Evolutionary conservation across 371 early-diverging fungal genomes (phyloP).

Genomic region (Mucor piriformis): DNA sequence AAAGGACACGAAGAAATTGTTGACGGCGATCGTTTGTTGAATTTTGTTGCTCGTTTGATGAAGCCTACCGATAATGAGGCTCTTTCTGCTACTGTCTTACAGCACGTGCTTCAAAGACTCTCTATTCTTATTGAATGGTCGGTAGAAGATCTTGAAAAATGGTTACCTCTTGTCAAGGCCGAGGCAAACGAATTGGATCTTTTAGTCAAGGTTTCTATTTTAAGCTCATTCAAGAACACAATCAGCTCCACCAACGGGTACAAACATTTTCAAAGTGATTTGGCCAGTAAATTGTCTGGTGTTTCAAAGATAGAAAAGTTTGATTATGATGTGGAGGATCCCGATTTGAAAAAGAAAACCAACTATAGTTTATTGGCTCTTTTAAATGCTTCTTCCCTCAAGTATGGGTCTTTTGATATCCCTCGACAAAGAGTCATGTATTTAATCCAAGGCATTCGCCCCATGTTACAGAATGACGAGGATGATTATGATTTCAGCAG

Average conservation of each 20-base stretch:
- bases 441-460: slow-evolving; percentile 48
- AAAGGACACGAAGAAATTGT: neutral
- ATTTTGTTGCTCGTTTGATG: slow-evolving; percentile 10
- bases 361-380: slow-evolving; percentile 34
- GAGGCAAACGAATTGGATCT: slow-evolving; percentile 31
- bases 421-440: slow-evolving; percentile 54
- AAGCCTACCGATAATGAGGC: neutral
- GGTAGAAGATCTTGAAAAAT: slow-evolving; percentile 20
- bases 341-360: slow-evolving; percentile 21
- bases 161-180: slow-evolving; percentile 34
- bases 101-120: slow-evolving; percentile 16
- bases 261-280: slow-evolving; percentile 43
- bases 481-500: slow-evolving; percentile 12
- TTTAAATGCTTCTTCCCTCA: slow-evolving; percentile 41
- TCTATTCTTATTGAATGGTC: slow-evolving; percentile 19
- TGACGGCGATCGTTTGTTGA: slow-evolving; percentile 2
- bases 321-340: slow-evolving; percentile 15
- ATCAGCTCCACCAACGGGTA: slow-evolving; percentile 24
- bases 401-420: slow-evolving; percentile 38
- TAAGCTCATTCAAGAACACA: slow-evolving; percentile 31
- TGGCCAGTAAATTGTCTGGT: slow-evolving; percentile 41
- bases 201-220: slow-evolving; percentile 35
- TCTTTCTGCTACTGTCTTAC: slow-evolving; percentile 18
- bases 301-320: slow-evolving; percentile 27
- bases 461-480: slow-evolving; percentile 31